A percentile compares a stretch with the other conserved stretches of the same genome.
Conservation (phyloP, 306 rosid genomes). For the Cicer bijugum region DNA sequence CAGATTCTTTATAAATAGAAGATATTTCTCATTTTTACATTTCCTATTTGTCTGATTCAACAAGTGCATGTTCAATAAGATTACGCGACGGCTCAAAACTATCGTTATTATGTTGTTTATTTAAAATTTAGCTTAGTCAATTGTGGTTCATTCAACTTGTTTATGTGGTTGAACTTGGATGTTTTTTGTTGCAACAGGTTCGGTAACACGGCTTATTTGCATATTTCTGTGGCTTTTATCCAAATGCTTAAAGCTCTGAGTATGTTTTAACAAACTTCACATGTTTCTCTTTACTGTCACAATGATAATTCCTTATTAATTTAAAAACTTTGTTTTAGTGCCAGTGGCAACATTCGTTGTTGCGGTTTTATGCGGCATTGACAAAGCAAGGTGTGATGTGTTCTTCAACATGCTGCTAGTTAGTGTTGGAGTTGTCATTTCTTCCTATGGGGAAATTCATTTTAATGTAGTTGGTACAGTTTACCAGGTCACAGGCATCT, state of each 20-base stretch:
- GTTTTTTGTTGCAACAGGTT: constrained; percentile 62
- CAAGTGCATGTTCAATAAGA: background rate
- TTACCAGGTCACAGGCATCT: constrained; percentile 93
- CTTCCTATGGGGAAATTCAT: constrained; percentile 95
- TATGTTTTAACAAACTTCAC: constrained; percentile 41
- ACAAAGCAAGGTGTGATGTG: constrained; percentile 90
- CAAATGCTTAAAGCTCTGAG: constrained; percentile 98
- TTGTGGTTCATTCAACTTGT: constrained; percentile 7
- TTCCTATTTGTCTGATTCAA: constrained; percentile 1
- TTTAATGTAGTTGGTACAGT: constrained; percentile 86
- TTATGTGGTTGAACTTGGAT: constrained; percentile 1
- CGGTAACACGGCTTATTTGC: constrained; percentile 95
- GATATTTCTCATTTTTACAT: background rate
- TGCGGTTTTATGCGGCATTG: constrained; percentile 91
- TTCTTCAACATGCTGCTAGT: constrained; percentile 93
- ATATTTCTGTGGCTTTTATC: constrained; percentile 94
- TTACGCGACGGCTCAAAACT: background rate
- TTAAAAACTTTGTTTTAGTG: constrained; percentile 64
- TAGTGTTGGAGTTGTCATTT: constrained; percentile 94
- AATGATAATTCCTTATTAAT: constrained; percentile 32
- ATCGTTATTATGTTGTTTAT: background rate
- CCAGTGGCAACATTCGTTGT: constrained; percentile 91
- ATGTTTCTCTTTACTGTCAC: constrained; percentile 30
- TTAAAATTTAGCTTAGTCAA: background rate
- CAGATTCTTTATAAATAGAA: background rate